Evolutionary conservation across 1,139 yeast genomes (phyloP).

Genomic region (Tardiomyces depauwii): DNA sequence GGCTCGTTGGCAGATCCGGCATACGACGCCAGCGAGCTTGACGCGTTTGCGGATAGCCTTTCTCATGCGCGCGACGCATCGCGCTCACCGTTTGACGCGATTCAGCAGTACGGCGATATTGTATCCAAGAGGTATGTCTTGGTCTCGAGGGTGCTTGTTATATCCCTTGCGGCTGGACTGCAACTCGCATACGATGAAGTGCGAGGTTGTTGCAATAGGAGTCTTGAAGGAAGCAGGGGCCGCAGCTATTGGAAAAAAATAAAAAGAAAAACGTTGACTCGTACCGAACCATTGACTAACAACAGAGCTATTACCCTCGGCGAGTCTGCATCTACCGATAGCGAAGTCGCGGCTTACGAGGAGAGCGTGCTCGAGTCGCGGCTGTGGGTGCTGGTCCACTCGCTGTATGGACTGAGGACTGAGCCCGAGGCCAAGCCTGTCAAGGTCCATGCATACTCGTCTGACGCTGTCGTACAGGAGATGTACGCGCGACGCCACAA

Average conservation of each 20-base stretch:
- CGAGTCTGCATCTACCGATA: not conserved
- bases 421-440: not conserved
- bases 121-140: not conserved
- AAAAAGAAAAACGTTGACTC: too few species aligned
- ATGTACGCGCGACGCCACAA: not conserved
- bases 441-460: not conserved
- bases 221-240: too few species aligned
- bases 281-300: too few species aligned
- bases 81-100: not conserved
- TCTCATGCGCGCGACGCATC: not conserved
- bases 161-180: too few species aligned
- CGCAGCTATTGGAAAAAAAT: too few species aligned
- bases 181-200: too few species aligned
- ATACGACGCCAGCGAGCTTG: not conserved
- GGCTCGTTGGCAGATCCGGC: too few species aligned
- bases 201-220: too few species aligned
- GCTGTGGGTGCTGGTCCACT: constrained; percentile 8
- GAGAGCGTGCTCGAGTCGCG: constrained; percentile 7
- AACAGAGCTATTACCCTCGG: not conserved
- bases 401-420: constrained; percentile 1
- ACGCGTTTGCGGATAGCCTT: not conserved
- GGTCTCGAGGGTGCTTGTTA: too few species aligned
- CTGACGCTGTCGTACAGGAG: not conserved
- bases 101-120: not conserved
- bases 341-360: not conserved